Conservation (phyloP, 495 filamentous ascomycete species). For the Trypethelium eluteriae region DNA sequence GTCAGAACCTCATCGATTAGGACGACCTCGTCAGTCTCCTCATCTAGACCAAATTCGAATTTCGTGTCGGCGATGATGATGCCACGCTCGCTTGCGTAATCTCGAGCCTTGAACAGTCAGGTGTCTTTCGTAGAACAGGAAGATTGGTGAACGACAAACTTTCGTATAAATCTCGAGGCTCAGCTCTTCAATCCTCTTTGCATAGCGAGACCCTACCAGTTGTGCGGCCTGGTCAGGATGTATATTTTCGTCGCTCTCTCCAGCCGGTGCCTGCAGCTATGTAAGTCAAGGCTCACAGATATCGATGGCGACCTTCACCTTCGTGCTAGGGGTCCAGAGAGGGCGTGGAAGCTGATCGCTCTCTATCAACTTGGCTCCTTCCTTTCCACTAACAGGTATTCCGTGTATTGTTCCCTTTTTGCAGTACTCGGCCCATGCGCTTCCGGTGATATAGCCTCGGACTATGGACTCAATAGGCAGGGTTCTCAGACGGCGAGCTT, state of each 20-base stretch:
- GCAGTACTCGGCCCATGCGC: conserved; percentile 78
- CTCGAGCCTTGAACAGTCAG: conserved; percentile 42
- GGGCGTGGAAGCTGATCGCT: conserved; percentile 61
- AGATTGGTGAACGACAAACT: conserved; percentile 6
- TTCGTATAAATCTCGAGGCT: conserved; percentile 65
- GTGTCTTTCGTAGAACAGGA: not conserved
- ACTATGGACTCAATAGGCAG: conserved; percentile 90
- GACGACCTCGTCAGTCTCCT: conserved; percentile 60
- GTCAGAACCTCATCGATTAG: conserved; percentile 91
- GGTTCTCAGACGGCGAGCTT: conserved; percentile 67
- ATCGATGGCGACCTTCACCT: conserved; percentile 33
- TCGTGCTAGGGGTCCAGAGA: conserved; percentile 85
- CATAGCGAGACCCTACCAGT: conserved; percentile 61
- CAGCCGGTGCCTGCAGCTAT: conserved; percentile 51
- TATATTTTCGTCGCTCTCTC: conserved; percentile 88
- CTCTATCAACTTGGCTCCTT: conserved; percentile 56
- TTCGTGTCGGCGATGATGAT: conserved; percentile 91
- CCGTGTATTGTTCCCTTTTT: conserved; percentile 73
- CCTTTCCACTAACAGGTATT: conserved; percentile 43
- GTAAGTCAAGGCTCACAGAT: not conserved
- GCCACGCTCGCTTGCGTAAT: conserved; percentile 67
- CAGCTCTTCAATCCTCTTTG: conserved; percentile 64
- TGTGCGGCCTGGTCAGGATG: conserved; percentile 49
- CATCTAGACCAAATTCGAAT: conserved; percentile 74
- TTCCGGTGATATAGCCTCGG: conserved; percentile 88